Base-by-base conservation (phyloP, 2,329 filamentous ascomycete genomes). In the Cladobotryum mycophilum region DNA sequence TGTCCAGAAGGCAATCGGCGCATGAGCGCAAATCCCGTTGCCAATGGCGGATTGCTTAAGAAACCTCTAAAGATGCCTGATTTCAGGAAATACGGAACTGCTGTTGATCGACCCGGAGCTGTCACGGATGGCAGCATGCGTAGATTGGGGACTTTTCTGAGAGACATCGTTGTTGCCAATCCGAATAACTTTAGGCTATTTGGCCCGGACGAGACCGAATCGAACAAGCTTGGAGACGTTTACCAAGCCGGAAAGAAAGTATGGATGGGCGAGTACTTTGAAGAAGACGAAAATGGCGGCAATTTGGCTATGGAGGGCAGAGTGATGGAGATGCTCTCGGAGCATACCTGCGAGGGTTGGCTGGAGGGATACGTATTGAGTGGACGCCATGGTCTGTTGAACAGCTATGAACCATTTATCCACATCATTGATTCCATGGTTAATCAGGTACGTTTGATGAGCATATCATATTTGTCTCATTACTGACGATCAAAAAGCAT, bases 351-450 rank as follows among this genome's bases (percentile, higher is more conserved):
- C 53, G 86, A 91, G 66, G 87, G 85, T 22, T 91, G 86, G 86
- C 74, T 91, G 14, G 86, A 91, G 70, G 87, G 87, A 3, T 91
- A 90, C 63, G 69, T 88, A 40, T 75, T 91, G 3, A 88, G 81
- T 49, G 87, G 87, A 25, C 79, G 87, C 5, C 86, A 90, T 57
- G 86, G 87, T 12, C 65, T 91, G 53, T 77, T 91, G 53, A 90
- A 89, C 76, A 86, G 82, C 63, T 91, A 91, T 69, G 87, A 91
- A 66, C 85, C 86, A 0, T 91, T 91, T 63, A 87, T 90, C 53
- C 86, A 90, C 62, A 81, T 91, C 60, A 89, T 91, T 60, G 86
- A 90, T 67, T 88, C 84, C 1, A 91, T 91, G 86, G 86, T 91
- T 53, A 89, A 89, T 65, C 86, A 89, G 65, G 72, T 75, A 66